Conservation (phyloP, 169 alveolate species). For the Cryptosporidium muris region DNA sequence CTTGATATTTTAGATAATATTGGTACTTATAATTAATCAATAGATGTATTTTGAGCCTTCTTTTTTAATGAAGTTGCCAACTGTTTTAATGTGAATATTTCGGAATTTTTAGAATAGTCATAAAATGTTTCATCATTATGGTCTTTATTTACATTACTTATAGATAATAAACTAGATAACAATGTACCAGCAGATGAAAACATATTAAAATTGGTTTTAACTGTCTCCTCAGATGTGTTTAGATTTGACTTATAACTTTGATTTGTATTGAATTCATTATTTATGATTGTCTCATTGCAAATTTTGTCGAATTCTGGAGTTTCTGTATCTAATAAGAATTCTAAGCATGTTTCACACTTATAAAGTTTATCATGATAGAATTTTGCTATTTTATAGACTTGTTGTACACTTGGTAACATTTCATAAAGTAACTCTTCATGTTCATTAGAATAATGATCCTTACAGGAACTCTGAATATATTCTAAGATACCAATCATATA, state of each 20-base stretch:
- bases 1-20: too few species aligned
- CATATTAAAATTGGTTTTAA: slow-evolving; percentile 10
- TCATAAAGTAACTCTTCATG: neutral
- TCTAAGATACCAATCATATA: slow-evolving; percentile 41
- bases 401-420: slow-evolving; percentile 41
- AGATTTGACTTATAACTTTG: too few species aligned
- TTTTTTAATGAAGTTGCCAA: slow-evolving; percentile 7
- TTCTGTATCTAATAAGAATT: neutral
- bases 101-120: slow-evolving; percentile 2
- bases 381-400: slow-evolving; percentile 43
- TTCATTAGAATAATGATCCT: slow-evolving; percentile 3
- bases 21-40: neutral
- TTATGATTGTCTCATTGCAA: too few species aligned
- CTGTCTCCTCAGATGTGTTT: neutral
- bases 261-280: too few species aligned
- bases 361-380: slow-evolving; percentile 29
- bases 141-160: neutral
- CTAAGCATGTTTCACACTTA: slow-evolving; percentile 32
- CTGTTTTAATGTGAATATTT: slow-evolving; percentile 21
- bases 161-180: slow-evolving; percentile 32
- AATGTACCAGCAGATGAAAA: slow-evolving; percentile 63
- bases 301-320: too few species aligned
- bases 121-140: neutral
- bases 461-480: neutral
- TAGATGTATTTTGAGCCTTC: neutral